A percentile compares a stretch with the other conserved stretches of the same genome.
Evolutionary conservation across 192 early-diverging fungal species (phyloP).

Genomic region (Dissophora globulifera): DNA sequence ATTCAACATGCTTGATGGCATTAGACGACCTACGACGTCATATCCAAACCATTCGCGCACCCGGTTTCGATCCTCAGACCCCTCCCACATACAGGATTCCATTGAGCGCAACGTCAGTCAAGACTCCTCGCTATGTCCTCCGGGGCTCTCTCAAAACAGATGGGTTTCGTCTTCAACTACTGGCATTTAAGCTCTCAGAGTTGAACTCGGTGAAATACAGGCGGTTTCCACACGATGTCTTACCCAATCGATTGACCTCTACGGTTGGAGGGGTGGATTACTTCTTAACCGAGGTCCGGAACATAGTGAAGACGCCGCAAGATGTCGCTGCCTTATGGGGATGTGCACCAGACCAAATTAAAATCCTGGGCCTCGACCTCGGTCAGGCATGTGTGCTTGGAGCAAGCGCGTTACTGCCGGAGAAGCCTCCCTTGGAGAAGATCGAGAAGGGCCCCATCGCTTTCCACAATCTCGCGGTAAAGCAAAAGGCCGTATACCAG

Average conservation of each 20-base stretch:
- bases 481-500: slow-evolving; percentile 12
- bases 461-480: slow-evolving; percentile 22
- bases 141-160: slow-evolving; percentile 14
- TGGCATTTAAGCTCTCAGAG: slow-evolving; percentile 19
- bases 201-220: slow-evolving; percentile 11
- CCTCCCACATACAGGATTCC: neutral
- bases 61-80: neutral
- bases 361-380: slow-evolving; percentile 6
- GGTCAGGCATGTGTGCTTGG: slow-evolving; percentile 13
- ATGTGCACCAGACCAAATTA: slow-evolving; percentile 4
- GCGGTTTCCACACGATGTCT: neutral
- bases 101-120: no score
- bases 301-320: slow-evolving; percentile 11
- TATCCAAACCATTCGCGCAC: neutral
- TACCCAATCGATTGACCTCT: slow-evolving; percentile 1
- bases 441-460: neutral
- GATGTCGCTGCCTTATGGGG: slow-evolving; percentile 5
- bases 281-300: slow-evolving; percentile 15
- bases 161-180: slow-evolving; percentile 17
- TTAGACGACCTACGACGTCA: neutral
- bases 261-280: slow-evolving; percentile 1
- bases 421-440: neutral
- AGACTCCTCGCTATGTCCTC: slow-evolving; percentile 14
- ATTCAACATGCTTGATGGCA: neutral
- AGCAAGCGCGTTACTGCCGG: slow-evolving; percentile 10